phyloP scores from a whole-genome alignment of 2,329 filamentous ascomycete species.

The Rutstroemia sydowiana region DNA sequence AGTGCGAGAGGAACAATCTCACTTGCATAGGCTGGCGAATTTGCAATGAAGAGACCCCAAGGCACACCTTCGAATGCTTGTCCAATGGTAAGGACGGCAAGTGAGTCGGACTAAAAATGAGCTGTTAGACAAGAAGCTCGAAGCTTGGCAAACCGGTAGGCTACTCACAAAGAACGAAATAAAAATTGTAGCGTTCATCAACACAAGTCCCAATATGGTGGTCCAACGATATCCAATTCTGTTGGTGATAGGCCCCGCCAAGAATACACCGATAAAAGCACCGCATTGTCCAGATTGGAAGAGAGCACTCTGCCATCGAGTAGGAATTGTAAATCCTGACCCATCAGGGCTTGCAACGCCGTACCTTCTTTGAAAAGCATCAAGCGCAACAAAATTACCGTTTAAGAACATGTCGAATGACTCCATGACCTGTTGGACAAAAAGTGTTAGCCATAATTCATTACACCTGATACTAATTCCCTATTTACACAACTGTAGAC shows the following conservation, averaged over 20 bases:
- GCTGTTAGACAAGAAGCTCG: background rate
- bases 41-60: slow-evolving; percentile 61
- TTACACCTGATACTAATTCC: too few species aligned
- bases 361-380: slow-evolving; percentile 33
- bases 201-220: slow-evolving; percentile 46
- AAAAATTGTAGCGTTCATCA: slow-evolving; percentile 41
- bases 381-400: slow-evolving; percentile 48
- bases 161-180: slow-evolving; percentile 38
- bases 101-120: background rate
- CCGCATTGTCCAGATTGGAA: slow-evolving; percentile 48
- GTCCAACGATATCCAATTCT: slow-evolving; percentile 52
- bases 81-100: slow-evolving; percentile 39
- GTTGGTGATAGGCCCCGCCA: slow-evolving; percentile 54
- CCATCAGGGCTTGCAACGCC: background rate
- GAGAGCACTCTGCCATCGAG: slow-evolving; percentile 52
- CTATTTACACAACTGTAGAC: too few species aligned
- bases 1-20: slow-evolving; percentile 55
- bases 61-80: slow-evolving; percentile 56
- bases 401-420: slow-evolving; percentile 56
- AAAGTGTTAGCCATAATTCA: too few species aligned
- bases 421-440: slow-evolving; percentile 48
- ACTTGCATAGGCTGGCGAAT: slow-evolving; percentile 54
- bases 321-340: slow-evolving; percentile 35
- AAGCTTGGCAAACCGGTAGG: background rate
- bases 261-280: slow-evolving; percentile 51